These are phyloP conservation scores for Penicillium macrosclerotiorum DNA, from an alignment of 495 filamentous ascomycete genomes.

Conservation along the genomic window DNA sequence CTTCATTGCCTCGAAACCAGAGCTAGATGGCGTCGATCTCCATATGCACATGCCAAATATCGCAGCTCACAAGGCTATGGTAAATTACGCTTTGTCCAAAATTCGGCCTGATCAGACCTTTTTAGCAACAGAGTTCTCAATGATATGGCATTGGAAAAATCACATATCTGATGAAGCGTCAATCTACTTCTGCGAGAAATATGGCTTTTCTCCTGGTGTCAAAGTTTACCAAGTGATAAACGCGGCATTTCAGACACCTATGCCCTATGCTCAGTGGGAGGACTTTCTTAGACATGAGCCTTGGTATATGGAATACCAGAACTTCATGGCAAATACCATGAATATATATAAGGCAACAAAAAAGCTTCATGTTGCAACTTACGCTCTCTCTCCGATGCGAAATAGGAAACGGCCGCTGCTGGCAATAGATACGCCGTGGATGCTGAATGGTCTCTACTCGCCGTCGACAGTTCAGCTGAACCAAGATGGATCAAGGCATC, in stretches of 20 bases:
- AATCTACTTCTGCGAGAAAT: constrained; percentile 1
- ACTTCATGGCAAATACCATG: constrained; percentile 9
- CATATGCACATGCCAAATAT: constrained; percentile 10
- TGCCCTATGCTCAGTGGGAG: constrained; percentile 6
- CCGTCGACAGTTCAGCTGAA: constrained; percentile 2
- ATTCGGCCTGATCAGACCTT: constrained; percentile 13
- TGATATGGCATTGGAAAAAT: constrained; percentile 13
- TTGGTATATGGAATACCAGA: constrained; percentile 7
- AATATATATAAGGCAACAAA: constrained; percentile 6
- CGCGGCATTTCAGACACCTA: constrained; percentile 1
- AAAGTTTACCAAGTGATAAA: constrained; percentile 9
- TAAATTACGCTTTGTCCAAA: constrained; percentile 5
- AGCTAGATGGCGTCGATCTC: constrained; percentile 12
- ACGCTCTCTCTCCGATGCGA: constrained; percentile 7
- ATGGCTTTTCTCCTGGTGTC: neutral
- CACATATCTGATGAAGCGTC: constrained; percentile 4
- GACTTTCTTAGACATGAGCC: constrained; percentile 4
- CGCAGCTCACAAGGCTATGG: constrained; percentile 7
- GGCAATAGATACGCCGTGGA: constrained; percentile 7
- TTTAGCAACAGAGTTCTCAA: constrained; percentile 13
- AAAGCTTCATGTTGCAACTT: constrained; percentile 9
- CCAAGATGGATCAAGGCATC: constrained; percentile 6
- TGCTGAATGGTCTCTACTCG: constrained; percentile 12
- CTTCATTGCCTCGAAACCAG: constrained; percentile 8
- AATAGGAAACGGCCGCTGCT: constrained; percentile 4